Base-by-base conservation (phyloP, 345 rosid genomes). In the Acer saccharum region DNA sequence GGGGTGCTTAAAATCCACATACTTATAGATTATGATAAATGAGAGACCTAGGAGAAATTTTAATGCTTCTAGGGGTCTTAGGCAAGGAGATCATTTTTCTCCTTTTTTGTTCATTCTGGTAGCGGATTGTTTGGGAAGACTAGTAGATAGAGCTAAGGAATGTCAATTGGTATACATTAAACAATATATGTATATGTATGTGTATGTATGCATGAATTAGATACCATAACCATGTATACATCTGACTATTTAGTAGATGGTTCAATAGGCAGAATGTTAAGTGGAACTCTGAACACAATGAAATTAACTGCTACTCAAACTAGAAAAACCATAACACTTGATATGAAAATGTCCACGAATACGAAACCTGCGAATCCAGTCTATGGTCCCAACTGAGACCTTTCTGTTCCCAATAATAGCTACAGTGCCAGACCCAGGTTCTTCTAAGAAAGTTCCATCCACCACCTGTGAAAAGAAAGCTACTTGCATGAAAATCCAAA, bases 351-450 rank as follows among this genome's bases (percentile, higher is more conserved):
- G 69, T n/a, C 23, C 43, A 63, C 1, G 52, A 75, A 16, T 58
- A 78, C 7, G 73, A 27, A 84, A 95, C 99, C 99, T 92, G 72
- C 70, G 85, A 80, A 95, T 87, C 98, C 99, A 95, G 46, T 95
- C 97, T 46, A 91, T 72, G 68, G 95, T 93, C 80, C 99, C 99
- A 83, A 95, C 95, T 67, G 94, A 84, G 69, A 95, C 97, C 80
- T 82, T 91, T 80, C 81, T 92, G 78, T 84, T 82, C 70, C 87
- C 91, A 65, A 95, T 79, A 8, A 84, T 79, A 67, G 97, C 99
- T 54, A 87, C 84, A 4, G 96, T 91, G 39, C 99, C 99, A 81
- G 95, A 95, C 41, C 99, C 99, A 77, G 99, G 97, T 83, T 93
- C 99, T 86, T 95, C 98, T 43, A 82, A 64, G 84, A 88, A 95